Base-by-base conservation (phyloP, 805 yeast genomes). In the Candida pini region DNA sequence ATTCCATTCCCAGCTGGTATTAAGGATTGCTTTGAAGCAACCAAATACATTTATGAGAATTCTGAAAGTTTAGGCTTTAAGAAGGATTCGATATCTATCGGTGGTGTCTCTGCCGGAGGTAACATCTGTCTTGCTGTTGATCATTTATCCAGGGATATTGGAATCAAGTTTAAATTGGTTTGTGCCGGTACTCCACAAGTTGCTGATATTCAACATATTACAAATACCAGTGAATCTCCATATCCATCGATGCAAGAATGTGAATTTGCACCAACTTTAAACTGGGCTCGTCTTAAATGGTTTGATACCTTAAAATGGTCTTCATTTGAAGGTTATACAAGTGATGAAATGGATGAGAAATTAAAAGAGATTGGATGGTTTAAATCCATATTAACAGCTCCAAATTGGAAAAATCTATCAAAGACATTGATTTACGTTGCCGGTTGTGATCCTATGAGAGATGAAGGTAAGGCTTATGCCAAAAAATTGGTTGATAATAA, bases 141-240 rank as follows among this genome's bases (percentile, higher is more conserved):
- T 12, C 62, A 56, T 38, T 40, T 54, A 16, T 48, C 53, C 19
- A 36, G 59, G 17, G 60, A 56, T 36, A 39, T 20, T 13, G 47
- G 44, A 13, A 47, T 57, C 14, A 41, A 45, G 20, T 35, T 56
- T 12, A 48, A 43, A 2, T 39, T 53, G 18, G 49, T 54, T 28
- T 45, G 56, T 18, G 60, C 59, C 12, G 60, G 60, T 12, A 53
- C 58, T 4, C 62, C 60, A 3, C 60, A 55, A 39, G 52, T 54
- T 26, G 55, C 53, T 19, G 62, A 56, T 36, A 54, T 56, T 17
- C 47, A 47, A n/a, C 25, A 43, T 6, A 40, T 52, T 26, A 12
- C 21, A 4, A 43, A 41, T 6, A 53, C 60, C 3, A 39, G 31
- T 5, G 58, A 56, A 25, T 55, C 58, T 16, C 57, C 56, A 4